These are phyloP conservation scores for Saccharomycopsis guyanensis DNA, from an alignment of 805 yeast species.

Conservation along the genomic window DNA sequence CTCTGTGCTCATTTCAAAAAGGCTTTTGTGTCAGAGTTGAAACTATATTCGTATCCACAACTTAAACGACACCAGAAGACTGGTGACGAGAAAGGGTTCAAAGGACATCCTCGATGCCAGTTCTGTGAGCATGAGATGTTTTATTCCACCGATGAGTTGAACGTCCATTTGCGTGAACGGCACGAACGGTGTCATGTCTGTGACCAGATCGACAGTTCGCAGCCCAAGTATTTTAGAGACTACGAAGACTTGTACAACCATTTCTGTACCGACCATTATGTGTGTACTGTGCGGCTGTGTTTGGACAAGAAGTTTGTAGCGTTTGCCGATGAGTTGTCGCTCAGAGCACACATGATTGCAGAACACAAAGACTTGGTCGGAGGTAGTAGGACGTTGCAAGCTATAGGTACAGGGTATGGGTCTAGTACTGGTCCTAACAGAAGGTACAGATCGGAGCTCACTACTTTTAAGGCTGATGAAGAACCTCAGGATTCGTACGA, in stretches of 20 bases:
- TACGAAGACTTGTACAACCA: constrained; percentile 71
- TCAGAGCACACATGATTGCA: constrained; percentile 79
- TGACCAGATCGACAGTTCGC: constrained; percentile 52
- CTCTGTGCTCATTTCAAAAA: constrained; percentile 73
- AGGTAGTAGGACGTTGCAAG: constrained; percentile 29
- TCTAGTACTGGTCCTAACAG: constrained; percentile 21
- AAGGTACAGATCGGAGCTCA: constrained; percentile 10
- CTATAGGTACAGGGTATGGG: constrained; percentile 1
- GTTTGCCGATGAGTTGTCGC: constrained; percentile 75
- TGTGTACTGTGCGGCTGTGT: constrained; percentile 71
- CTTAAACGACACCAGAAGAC: constrained; percentile 60
- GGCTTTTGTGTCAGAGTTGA: constrained; percentile 67
- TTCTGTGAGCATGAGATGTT: constrained; percentile 70
- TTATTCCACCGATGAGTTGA: constrained; percentile 83
- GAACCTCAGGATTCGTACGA: constrained; percentile 32
- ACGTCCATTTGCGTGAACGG: constrained; percentile 67
- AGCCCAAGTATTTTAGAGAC: constrained; percentile 70
- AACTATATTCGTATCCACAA: constrained; percentile 50
- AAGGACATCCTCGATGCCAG: constrained; percentile 84
- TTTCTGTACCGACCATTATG: constrained; percentile 64
- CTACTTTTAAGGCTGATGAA: constrained; percentile 20
- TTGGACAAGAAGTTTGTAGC: constrained; percentile 88
- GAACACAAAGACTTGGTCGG: constrained; percentile 65
- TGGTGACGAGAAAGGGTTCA: constrained; percentile 73
- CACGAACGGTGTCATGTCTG: constrained; percentile 92